Evolutionary conservation across 768 basidiomycete genomes (phyloP), one percentile per base, ranked within the genome.

Genomic region (Suillus brevipes): DNA sequence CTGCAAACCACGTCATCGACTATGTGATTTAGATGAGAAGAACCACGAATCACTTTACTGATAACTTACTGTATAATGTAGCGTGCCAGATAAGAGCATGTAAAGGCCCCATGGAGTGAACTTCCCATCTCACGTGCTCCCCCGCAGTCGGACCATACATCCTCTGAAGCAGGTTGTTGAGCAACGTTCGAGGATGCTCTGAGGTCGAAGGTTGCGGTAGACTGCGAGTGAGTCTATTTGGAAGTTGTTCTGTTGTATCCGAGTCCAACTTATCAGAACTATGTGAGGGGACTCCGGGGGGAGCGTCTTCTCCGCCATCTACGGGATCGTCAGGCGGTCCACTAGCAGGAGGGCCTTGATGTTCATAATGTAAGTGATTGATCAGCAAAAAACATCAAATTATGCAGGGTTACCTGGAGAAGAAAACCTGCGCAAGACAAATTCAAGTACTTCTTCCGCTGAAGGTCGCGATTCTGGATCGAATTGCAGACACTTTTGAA

Each of bases 321-420:
- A 4, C 7, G 9, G 43, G 43, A 10, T 45, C 43, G 4, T 45
- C 20, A 42, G 40, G 40, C 13, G 40, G 40, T 16, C 16, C 13
- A 45, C 42, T 42, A 16, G 18, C 13, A 45, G 34, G 34, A 45
- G 20, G 3, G 20, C 18, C 43, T 45, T 45, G 43, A 45, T n/a
- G 43, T 4, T 45, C 43, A 0, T 45, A 8, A 0, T 13, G 20
- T 45, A 4, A 45, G 43, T n/a, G 20, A 9, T 20, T n/a, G 43
- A 5, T 45, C 20, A n/a, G 4, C 6, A 6, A 20, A n/a, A 20
- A 1, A 4, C 0, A 3, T 3, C 20, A 9, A n/a, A n/a, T 0
- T 45, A 45, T 10, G 43, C 7, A 45, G 43, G 8, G 6, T 45
- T 45, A 13, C 43, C 43, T 45, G 43, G 20, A 6, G 9, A 45